Base-by-base conservation (phyloP, 768 basidiomycete species). In the Lyophyllum atratum region DNA sequence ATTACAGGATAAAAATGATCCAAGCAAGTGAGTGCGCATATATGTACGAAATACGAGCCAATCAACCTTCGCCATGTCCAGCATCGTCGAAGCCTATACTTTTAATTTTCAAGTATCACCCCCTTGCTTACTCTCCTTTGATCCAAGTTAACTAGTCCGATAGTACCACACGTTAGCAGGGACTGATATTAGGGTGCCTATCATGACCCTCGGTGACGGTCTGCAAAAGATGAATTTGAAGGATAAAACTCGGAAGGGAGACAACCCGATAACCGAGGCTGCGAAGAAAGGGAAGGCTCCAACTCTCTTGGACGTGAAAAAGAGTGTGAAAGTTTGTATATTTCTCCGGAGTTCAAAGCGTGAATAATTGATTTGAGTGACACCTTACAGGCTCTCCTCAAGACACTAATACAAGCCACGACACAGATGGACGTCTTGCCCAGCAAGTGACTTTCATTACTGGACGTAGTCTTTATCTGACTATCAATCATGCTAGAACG, bases 1-100 rank as follows among this genome's bases (percentile, higher is more conserved):
- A 62, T 49, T 50, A 8, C 59, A 94, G 92, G 93, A 95, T 65
- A 85, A 77, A 55, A 84, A 90, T 59, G 89, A 95, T 70, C 93
- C 93, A 0, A 90, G 82, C 64, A 93, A 95, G 90, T 89, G 74
- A 55, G 74, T 67, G 59, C 58, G 54, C 58, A 70, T 74, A 71
- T 72, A 74, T 68, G 49, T 59, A 53, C 50, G 43, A 29, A 49
- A 52, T 59, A 9, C 49, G 56, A 54, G 50, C 53, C 31, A 4
- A 25, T 19, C 24, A 39, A 37, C 51, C 44, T 24, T 59, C 44
- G 39, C n/a, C 28, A 14, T 17, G 50, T 12, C 17, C 60, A 94
- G 92, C 72, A 89, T 94, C 54, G 80, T 93, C 22, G 92, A 94
- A 68, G 87, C 93, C 14, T 94, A 93, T 65, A 93, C 90, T 0